Evolutionary conservation across 371 early-diverging fungal species (phyloP), one percentile per base, ranked within the genome.

Genomic region (Mucor mucedo): DNA sequence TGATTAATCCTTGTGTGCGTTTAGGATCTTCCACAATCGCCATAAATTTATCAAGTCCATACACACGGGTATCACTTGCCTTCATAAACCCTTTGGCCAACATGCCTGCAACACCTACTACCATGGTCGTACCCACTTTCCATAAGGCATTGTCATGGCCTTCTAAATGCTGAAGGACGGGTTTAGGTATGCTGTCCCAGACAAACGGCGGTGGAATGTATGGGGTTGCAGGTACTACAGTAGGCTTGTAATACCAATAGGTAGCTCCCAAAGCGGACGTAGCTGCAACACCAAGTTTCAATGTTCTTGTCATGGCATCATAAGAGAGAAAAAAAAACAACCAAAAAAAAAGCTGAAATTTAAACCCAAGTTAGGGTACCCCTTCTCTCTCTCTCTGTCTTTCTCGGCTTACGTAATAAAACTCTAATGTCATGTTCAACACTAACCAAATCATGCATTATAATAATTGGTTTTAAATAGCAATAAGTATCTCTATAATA

Each of bases 1-100:
- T 91, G 11, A 92, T 80, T 10, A 92, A 69, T 0, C 89, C 87
- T 52, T 83, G 70, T 7, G 68, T 70, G 57, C 91, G 87, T 44
- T 79, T 62, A n/a, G 80, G 73, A 28, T 88, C 83, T 49, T 85
- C 68, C 0, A 91, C 63, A 14, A 84, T 65, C 8, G 71, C 68
- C 33, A 85, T 67, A 54, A 92, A 89, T 45, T 78, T 71, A 63
- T 91, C 82, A 47, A 88, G 58, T 55, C 87, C 83, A 62, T 85
- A 74, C 0, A 85, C 82, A 3, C 73, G 72, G 2, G 85, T 84
- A 30, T 72, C 65, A 48, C 85, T 82, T 32, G 80, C 80, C 0
- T 77, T 78, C 53, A 91, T 62, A 52, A 91, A 84, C 16, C 75
- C 47, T 60, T 88, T 88, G 52, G 82, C 68, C 2, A 83, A 66